Conservation (phyloP, 2,329 filamentous ascomycete species). For the Colletotrichum nymphaeae region DNA sequence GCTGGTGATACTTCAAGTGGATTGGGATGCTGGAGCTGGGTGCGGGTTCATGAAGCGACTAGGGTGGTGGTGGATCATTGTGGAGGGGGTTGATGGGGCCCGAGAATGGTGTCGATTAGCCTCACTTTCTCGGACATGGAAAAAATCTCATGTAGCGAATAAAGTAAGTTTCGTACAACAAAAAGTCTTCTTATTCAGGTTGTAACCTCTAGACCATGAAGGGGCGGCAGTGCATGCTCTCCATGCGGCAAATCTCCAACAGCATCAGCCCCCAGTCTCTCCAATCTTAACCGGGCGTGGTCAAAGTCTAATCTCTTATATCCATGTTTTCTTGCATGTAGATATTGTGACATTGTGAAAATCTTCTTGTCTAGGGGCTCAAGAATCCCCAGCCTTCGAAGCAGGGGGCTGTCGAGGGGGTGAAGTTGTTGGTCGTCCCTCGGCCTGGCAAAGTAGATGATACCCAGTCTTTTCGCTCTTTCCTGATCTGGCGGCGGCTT, state of each 20-base stretch:
- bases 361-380: neutral
- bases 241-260: too few species aligned
- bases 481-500: constrained; percentile 47
- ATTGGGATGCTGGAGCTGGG: accelerated
- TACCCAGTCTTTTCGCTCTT: constrained; percentile 42
- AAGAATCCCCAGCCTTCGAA: neutral
- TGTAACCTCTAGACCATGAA: neutral
- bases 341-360: neutral
- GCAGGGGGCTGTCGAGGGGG: neutral
- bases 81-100: neutral
- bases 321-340: neutral
- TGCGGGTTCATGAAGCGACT: neutral
- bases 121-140: neutral
- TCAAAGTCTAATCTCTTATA: neutral
- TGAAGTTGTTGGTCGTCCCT: constrained; percentile 34
- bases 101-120: neutral
- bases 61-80: neutral
- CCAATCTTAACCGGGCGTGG: neutral
- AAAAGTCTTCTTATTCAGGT: neutral
- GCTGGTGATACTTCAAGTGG: neutral
- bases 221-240: neutral
- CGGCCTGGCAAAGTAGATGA: constrained; percentile 49
- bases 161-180: neutral
- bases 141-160: neutral
- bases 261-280: too few species aligned